Evolutionary conservation across 2,329 filamentous ascomycete genomes (phyloP).

Genomic region (Coleophoma crateriformis): DNA sequence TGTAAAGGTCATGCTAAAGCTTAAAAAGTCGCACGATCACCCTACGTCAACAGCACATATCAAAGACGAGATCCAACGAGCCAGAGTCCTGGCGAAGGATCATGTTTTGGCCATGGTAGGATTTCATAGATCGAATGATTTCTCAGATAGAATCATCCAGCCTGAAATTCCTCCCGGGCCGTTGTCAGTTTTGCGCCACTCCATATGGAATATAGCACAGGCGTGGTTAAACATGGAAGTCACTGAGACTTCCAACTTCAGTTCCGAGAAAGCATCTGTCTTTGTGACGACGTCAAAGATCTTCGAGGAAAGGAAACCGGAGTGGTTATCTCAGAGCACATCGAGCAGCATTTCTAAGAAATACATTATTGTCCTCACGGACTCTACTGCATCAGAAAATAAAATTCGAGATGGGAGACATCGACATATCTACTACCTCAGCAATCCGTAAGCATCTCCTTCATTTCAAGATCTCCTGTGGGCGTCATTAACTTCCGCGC

Average conservation of each 20-base stretch:
- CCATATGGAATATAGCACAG: not conserved
- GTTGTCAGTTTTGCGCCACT: conserved; percentile 2
- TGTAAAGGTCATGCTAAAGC: conserved; percentile 41
- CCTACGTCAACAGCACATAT: not conserved
- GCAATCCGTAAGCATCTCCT: not conserved
- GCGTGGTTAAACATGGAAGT: conserved; percentile 17
- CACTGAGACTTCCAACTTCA: conserved; percentile 3
- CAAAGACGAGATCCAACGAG: conserved; percentile 2
- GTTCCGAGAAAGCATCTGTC: not conserved
- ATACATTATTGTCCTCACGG: not conserved
- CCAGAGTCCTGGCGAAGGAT: conserved; percentile 4
- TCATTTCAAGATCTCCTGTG: too few relatives aligned
- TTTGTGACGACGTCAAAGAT: conserved; percentile 3
- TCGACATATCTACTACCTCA: not conserved
- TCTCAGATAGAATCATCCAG: conserved; percentile 7
- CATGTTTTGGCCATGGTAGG: conserved; percentile 13
- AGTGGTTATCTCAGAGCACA: conserved; percentile 3
- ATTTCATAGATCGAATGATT: conserved; percentile 10
- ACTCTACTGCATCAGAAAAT: not conserved
- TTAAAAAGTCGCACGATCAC: not conserved
- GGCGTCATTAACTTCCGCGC: not conserved
- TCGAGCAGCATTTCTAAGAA: not conserved
- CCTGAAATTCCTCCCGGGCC: conserved; percentile 2
- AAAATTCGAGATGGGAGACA: not conserved
- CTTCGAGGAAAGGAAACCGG: conserved; percentile 5